These are phyloP conservation scores for Friedmanniomyces endolithicus DNA, from an alignment of 495 filamentous ascomycete species.

Conservation along the genomic window DNA sequence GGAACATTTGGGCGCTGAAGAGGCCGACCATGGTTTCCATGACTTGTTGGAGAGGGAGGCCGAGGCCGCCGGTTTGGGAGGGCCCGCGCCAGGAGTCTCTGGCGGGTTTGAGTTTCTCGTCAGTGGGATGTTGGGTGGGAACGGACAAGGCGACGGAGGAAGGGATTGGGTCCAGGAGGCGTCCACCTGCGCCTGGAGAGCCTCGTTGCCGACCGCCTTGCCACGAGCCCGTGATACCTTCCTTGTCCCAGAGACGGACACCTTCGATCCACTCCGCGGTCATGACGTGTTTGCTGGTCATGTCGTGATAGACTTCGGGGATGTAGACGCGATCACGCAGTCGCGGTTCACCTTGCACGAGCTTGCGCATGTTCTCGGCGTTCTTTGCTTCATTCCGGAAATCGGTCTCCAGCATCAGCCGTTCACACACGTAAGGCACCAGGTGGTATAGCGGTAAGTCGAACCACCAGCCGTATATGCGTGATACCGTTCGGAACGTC, in stretches of 20 bases:
- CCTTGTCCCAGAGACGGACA: conserved; percentile 79
- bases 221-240: conserved; percentile 61
- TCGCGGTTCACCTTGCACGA: conserved; percentile 65
- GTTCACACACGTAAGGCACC: conserved; percentile 79
- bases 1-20: conserved; percentile 92
- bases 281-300: conserved; percentile 74
- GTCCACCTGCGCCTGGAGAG: conserved; percentile 64
- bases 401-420: conserved; percentile 81
- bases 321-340: conserved; percentile 75
- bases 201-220: conserved; percentile 59
- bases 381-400: conserved; percentile 86
- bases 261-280: conserved; percentile 98
- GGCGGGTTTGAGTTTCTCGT: conserved; percentile 57
- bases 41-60: conserved; percentile 65
- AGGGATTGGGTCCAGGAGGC: conserved; percentile 43
- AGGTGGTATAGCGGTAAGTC: conserved; percentile 79
- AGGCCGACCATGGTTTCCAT: conserved; percentile 95
- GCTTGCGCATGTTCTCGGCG: conserved; percentile 64
- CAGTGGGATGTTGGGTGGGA: conserved; percentile 31
- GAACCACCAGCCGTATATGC: conserved; percentile 67
- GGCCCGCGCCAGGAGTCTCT: conserved; percentile 65
- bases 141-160: conserved; percentile 33
- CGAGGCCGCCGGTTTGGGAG: conserved; percentile 61
- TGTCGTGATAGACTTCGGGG: conserved; percentile 66
- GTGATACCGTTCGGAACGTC: conserved; percentile 78